A percentile compares a stretch with the other conserved stretches of the same genome.
These are phyloP conservation scores for Vitis hybrid DNA, from an alignment of 177 flowering plant genomes.

Conservation along the genomic window DNA sequence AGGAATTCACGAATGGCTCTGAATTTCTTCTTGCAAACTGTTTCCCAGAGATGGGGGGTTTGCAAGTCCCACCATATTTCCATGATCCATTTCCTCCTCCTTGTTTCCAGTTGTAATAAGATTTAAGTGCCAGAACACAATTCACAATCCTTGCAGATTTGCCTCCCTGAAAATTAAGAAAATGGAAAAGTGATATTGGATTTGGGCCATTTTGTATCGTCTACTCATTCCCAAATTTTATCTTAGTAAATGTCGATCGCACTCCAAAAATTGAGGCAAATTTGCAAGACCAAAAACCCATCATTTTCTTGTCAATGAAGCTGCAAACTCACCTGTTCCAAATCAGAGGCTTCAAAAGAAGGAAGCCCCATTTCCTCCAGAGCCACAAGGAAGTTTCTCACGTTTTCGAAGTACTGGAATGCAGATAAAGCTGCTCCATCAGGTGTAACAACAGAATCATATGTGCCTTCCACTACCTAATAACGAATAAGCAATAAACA, in stretches of 20 bases:
- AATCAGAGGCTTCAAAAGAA: conserved; percentile 65
- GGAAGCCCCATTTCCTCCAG: conserved; percentile 63
- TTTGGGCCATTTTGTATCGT: neutral
- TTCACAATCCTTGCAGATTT: conserved; percentile 54
- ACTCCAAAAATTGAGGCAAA: neutral
- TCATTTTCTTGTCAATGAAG: neutral
- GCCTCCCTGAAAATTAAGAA: conserved; percentile 49
- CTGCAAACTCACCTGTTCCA: conserved; percentile 43
- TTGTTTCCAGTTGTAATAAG: conserved; percentile 47
- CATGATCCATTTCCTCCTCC: conserved; percentile 39
- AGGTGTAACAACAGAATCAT: conserved; percentile 43
- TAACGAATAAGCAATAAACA: neutral
- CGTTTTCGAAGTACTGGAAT: conserved; percentile 65
- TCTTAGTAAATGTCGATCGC: neutral
- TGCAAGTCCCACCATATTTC: conserved; percentile 29
- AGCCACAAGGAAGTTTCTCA: conserved; percentile 60
- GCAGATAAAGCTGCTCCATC: conserved; percentile 72
- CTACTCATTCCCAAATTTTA: neutral
- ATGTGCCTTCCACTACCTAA: conserved; percentile 67
- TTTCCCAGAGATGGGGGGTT: conserved; percentile 26
- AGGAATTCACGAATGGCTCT: conserved; percentile 47
- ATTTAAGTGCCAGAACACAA: conserved; percentile 56
- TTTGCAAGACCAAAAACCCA: neutral
- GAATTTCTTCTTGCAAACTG: conserved; percentile 34
- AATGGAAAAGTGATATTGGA: neutral